Evolutionary conservation across 1,284 basidiomycete genomes (phyloP), one percentile per base, ranked within the genome.

Genomic region (Sanghuangporus sanghuang): DNA sequence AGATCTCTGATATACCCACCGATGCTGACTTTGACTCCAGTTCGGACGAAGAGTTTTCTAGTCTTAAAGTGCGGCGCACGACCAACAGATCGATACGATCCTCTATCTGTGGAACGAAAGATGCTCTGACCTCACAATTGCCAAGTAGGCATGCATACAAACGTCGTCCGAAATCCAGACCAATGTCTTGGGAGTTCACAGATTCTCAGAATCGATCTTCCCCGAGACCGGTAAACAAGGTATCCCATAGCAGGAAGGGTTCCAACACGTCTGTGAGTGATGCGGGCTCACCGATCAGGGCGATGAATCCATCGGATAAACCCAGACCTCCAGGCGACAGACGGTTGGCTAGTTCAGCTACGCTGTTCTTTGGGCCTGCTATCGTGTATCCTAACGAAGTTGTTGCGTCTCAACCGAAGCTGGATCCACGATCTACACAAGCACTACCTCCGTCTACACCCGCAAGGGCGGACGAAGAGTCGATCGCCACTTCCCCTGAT

Each of bases 111-210:
- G 72, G 71, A 21, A 83, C 86, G 66, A 87, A 76, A 62, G 75
- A 88, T 27, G 85, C 79, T 2, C 23, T 36, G 6, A 86, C 87
- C 68, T 84, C 85, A 0, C 77, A 89, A 64, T 91, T 87, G 0
- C 89, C 87, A 2, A 86, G 85, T 23, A 88, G 88, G 0, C 89
- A 90, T 72, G 75, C 90, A 63, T 81, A 78, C 38, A 91, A 91
- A 73, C 79, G 89, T 62, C 82, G 87, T 16, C 87, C 87, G 2
- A 82, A 85, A 16, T 84, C 86, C 39, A 78, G 87, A 56, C 89
- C 87, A 1, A 76, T 89, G 8, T 90, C 89, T 32, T 73, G 81
- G 42, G 87, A 90, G 69, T 72, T 90, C 50, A 76, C 84, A 8
- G 75, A 76, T 42, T 77, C 78, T 14, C 38, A 63, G 66, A 68